Conservation (phyloP, 345 rosid species). For the Salix caprea region DNA sequence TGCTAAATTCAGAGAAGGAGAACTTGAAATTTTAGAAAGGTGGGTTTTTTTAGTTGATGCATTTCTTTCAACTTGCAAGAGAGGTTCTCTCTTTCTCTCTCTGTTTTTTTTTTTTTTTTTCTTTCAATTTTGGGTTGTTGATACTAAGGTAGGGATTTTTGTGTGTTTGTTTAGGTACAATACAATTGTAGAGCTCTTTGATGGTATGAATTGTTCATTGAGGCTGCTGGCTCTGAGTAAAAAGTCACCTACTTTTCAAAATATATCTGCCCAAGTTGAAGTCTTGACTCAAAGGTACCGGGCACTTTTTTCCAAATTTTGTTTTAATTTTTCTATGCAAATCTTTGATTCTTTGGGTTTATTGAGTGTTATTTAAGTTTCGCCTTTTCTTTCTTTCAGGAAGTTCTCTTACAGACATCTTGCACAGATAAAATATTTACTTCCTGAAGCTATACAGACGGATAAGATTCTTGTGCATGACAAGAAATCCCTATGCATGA, state of each 20-base stretch:
- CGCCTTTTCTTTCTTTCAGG: conserved; percentile 21
- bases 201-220: conserved; percentile 38
- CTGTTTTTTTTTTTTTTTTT: background rate
- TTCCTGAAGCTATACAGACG: conserved; percentile 40
- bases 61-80: background rate
- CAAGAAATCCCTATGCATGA: conserved; percentile 41
- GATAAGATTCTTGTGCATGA: conserved; percentile 45
- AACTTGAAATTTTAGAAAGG: conserved; percentile 22
- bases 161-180: conserved; percentile 21
- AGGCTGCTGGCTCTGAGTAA: conserved; percentile 41
- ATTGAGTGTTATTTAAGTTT: background rate
- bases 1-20: conserved; percentile 5
- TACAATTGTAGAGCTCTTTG: conserved; percentile 32
- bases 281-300: conserved; percentile 30
- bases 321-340: background rate
- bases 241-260: conserved; percentile 37
- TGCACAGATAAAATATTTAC: conserved; percentile 45
- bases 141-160: background rate
- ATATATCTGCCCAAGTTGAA: conserved; percentile 41
- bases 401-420: conserved; percentile 34
- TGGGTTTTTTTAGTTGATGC: conserved; percentile 3
- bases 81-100: background rate
- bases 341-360: background rate
- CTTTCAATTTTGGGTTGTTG: background rate
- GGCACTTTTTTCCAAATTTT: background rate